A percentile compares a stretch with the other conserved stretches of the same genome.
Conservation (phyloP, 208 protist genomes). For the Trypanosomatidae sp. region DNA sequence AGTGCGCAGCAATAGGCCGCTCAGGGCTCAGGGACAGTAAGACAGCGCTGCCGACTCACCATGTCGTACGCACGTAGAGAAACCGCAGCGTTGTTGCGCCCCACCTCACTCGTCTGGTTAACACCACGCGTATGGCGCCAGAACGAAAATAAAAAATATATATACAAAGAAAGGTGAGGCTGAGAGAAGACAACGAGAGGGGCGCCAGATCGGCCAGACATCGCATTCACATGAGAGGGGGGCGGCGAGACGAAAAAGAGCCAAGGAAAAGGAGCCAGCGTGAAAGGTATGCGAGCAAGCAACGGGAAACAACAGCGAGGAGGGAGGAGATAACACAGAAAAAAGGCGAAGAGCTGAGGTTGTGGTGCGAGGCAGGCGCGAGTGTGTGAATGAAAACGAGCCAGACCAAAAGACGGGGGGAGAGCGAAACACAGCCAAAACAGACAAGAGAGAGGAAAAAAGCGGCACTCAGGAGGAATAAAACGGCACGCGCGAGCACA, state of each 20-base stretch:
- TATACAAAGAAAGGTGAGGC: background rate
- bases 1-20: background rate
- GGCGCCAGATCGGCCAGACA: background rate
- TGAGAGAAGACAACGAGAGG: background rate
- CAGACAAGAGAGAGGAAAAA: background rate
- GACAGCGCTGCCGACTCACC: background rate
- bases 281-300: background rate
- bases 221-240: background rate
- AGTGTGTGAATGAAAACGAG: background rate
- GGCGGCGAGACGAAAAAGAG: background rate
- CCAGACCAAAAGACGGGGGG: background rate
- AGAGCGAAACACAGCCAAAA: background rate
- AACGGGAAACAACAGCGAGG: background rate
- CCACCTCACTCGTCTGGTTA: background rate
- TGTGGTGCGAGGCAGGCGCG: background rate
- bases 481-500: background rate
- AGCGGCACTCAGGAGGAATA: background rate
- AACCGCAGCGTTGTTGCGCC: background rate
- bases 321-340: background rate
- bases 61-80: background rate
- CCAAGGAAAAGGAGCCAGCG: background rate
- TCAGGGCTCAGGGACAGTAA: background rate
- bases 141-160: background rate
- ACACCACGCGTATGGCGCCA: background rate
- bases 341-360: background rate